These are phyloP conservation scores for Lachancea waltii DNA, from an alignment of 805 yeast species.

Conservation along the genomic window DNA sequence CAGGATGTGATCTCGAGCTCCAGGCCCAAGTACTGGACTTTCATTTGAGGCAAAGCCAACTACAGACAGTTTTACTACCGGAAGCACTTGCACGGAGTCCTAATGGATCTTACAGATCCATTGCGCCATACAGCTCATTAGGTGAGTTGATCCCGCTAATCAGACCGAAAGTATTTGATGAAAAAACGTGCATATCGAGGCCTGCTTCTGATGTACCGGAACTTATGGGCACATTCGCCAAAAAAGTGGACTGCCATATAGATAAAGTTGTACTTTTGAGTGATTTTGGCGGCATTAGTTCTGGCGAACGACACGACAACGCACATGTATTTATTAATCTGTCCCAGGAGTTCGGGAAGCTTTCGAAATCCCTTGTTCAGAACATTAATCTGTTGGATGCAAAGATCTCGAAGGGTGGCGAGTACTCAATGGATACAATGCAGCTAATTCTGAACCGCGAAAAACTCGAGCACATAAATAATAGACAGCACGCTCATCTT, in stretches of 20 bases:
- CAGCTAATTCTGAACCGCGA: conserved; percentile 15
- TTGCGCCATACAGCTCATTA: conserved; percentile 32
- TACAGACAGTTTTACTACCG: conserved; percentile 23
- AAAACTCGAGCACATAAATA: conserved; percentile 10
- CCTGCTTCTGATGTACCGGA: conserved; percentile 36
- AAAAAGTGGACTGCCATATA: conserved; percentile 39
- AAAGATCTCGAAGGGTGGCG: conserved; percentile 5
- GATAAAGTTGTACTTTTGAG: conserved; percentile 82
- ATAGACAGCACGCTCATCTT: conserved; percentile 44
- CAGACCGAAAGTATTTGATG: conserved; percentile 64
- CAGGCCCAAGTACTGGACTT: conserved; percentile 25
- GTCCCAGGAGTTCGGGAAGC: conserved; percentile 55
- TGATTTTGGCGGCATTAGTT: conserved; percentile 84
- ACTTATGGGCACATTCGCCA: conserved; percentile 29
- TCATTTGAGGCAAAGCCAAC: conserved; percentile 17
- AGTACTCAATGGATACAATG: conserved; percentile 12
- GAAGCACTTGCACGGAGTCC: conserved; percentile 18
- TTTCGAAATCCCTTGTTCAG: conserved; percentile 11
- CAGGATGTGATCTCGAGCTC: conserved; percentile 13
- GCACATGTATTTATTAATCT: conserved; percentile 85
- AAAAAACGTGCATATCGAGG: conserved; percentile 37
- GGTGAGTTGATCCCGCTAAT: conserved; percentile 36
- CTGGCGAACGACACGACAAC: conserved; percentile 69
- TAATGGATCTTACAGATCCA: conserved; percentile 20
- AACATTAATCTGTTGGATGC: conserved; percentile 8